A percentile compares a stretch with the other conserved stretches of the same genome.
These are phyloP conservation scores for Schizophyllum commune DNA, from an alignment of 1,284 basidiomycete species.

Conservation along the genomic window DNA sequence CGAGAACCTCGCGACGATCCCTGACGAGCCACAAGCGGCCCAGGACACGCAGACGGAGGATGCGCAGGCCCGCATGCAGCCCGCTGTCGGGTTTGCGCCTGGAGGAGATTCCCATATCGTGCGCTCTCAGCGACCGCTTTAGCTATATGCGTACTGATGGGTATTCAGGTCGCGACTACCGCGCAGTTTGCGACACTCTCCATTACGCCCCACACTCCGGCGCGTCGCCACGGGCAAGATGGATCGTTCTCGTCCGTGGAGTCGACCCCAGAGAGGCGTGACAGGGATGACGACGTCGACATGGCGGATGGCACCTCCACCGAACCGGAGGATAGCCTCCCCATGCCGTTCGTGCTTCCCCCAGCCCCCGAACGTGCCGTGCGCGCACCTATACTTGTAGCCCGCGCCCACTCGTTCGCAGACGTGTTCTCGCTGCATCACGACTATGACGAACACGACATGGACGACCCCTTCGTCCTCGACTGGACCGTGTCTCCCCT, in stretches of 20 bases:
- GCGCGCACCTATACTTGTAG: conserved; percentile 13
- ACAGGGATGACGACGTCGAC: conserved; percentile 32
- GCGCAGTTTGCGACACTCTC: conserved; percentile 44
- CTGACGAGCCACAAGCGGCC: conserved; percentile 18
- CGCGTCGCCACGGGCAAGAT: conserved; percentile 29
- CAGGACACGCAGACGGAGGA: conserved; percentile 19
- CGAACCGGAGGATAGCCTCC: conserved; percentile 17
- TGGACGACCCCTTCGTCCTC: conserved; percentile 31
- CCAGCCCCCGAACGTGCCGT: conserved; percentile 14
- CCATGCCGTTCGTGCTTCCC: conserved; percentile 7
- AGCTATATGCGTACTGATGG: not conserved
- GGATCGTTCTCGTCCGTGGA: conserved; percentile 48
- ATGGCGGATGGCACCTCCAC: conserved; percentile 24
- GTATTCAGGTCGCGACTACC: conserved; percentile 22
- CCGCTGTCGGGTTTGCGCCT: conserved; percentile 15
- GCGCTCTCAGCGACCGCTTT: not conserved
- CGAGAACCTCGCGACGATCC: conserved; percentile 19
- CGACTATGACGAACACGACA: not conserved
- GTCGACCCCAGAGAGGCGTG: conserved; percentile 44
- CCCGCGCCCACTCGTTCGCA: conserved; percentile 29
- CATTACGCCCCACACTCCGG: conserved; percentile 38
- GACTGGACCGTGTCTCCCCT: conserved; percentile 45
- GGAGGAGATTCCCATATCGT: conserved; percentile 24
- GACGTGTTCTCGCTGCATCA: conserved; percentile 23
- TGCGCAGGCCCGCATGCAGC: conserved; percentile 22